Evolutionary conservation across 1,139 yeast species (phyloP), one percentile per base, ranked within the genome.

Genomic region (Blastobotrys indianensis): DNA sequence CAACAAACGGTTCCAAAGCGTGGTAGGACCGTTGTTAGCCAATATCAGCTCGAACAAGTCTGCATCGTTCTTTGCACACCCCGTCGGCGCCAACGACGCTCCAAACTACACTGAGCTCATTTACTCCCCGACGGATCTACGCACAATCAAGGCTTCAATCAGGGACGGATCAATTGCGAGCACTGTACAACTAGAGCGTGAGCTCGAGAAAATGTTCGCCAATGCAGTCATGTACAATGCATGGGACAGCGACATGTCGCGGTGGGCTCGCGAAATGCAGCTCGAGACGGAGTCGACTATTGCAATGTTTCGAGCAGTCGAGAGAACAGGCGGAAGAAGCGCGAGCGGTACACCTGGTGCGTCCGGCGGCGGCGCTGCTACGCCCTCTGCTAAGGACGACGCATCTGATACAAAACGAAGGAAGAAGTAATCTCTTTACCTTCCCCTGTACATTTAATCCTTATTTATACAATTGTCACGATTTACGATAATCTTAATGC

Each of bases 141-240:
- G 83, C 56, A 76, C 78, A 4, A 77, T 85, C 40, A 69, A 76
- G 50, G 72, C 74, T 41, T 72, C 72, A 51, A 73, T 84, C 30
- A 81, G 80, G 54, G 80, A 79, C 47, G 80, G 79, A 1, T 72
- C 73, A 54, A 75, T 85, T 37, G 71, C 74, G 43, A 60, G 61
- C 25, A 63, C 67, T 7, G 67, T 63, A 25, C 80, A 81, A 48
- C 66, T 85, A 25, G 88, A 85, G 56, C 69, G 84, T 47, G 86
- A 82, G 51, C 68, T 85, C 35, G 75, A 81, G 70, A 68, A 81
- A 46, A 84, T 85, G 94, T 83, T 82, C 67, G 85, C 92, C 44
- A 85, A 85, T 62, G 85, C 92, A 32, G 75, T 84, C 12, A 85
- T 85, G 94, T 85, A 81, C 64, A 85, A 85, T 62, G 76, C 77